These are phyloP conservation scores for Sanguinoderma infundibulare DNA, from an alignment of 1,284 basidiomycete species.

Conservation along the genomic window DNA sequence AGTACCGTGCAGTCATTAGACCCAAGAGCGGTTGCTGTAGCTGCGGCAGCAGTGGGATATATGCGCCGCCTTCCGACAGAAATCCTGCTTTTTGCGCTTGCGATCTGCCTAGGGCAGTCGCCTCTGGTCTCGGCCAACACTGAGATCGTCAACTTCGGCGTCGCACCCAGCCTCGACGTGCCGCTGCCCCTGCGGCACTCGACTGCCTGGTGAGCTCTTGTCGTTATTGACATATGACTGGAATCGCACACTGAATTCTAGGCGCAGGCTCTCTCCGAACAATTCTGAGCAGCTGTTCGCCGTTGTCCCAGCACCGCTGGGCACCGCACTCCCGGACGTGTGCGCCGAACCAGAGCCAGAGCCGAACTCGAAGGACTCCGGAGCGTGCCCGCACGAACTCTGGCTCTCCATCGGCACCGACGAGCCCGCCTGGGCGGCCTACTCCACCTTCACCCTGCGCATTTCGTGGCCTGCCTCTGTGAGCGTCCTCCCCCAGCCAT, in stretches of 20 bases:
- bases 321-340: conserved; percentile 37
- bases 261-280: conserved; percentile 36
- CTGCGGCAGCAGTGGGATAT: background rate
- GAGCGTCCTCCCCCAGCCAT: too few species aligned
- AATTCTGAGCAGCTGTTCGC: conserved; percentile 39
- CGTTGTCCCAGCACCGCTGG: conserved; percentile 48
- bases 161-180: conserved; percentile 30
- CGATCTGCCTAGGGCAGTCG: background rate
- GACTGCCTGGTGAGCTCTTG: conserved; percentile 41
- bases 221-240: background rate
- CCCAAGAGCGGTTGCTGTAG: background rate
- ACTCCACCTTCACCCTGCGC: conserved; percentile 60
- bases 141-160: conserved; percentile 65
- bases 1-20: background rate
- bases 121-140: conserved; percentile 52
- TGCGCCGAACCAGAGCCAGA: conserved; percentile 22
- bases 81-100: background rate
- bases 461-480: conserved; percentile 73
- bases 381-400: conserved; percentile 52
- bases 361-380: background rate
- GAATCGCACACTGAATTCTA: too few species aligned
- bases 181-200: conserved; percentile 29
- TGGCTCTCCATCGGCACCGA: conserved; percentile 63
- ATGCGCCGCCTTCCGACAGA: background rate
- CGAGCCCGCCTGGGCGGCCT: conserved; percentile 45